Percentiles rank a stretch among this genome's conserved stretches.
phyloP scores from a whole-genome alignment of 164 flowering plant genomes.

The Protea cynaroides region DNA sequence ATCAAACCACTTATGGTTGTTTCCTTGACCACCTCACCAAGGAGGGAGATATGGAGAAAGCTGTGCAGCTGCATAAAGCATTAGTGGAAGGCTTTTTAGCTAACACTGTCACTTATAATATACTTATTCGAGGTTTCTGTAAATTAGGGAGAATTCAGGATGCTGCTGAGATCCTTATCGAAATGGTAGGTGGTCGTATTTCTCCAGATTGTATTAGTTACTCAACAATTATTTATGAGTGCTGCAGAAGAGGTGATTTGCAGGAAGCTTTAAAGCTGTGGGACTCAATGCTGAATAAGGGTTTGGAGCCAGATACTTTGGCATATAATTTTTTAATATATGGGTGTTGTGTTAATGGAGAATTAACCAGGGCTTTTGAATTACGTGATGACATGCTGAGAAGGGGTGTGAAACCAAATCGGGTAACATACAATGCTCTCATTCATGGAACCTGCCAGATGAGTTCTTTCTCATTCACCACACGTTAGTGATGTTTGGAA shows the following conservation, averaged over 20 bases:
- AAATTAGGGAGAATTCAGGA: slow-evolving; percentile 50
- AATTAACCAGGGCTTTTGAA: slow-evolving; percentile 46
- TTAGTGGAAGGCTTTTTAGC: slow-evolving; percentile 53
- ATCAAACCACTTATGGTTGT: slow-evolving; percentile 69
- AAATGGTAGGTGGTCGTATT: slow-evolving; percentile 50
- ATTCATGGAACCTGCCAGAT: slow-evolving; percentile 28
- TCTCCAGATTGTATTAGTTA: slow-evolving; percentile 80
- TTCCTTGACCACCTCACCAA: slow-evolving; percentile 58
- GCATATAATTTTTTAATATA: slow-evolving; percentile 70
- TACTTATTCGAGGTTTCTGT: slow-evolving; percentile 77
- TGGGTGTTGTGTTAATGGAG: slow-evolving; percentile 62
- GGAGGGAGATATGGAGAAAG: slow-evolving; percentile 63
- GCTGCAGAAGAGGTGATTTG: slow-evolving; percentile 52
- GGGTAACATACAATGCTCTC: slow-evolving; percentile 30
- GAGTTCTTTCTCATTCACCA: slow-evolving; percentile 9
- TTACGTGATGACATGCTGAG: slow-evolving; percentile 64
- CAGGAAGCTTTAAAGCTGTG: slow-evolving; percentile 56
- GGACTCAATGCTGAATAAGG: slow-evolving; percentile 59
- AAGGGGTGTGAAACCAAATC: slow-evolving; percentile 38
- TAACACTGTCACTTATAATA: slow-evolving; percentile 71
- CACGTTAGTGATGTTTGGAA: slow-evolving; percentile 2
- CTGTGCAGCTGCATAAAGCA: slow-evolving; percentile 50
- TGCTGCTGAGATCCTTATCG: slow-evolving; percentile 44
- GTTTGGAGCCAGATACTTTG: slow-evolving; percentile 60
- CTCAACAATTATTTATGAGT: slow-evolving; percentile 63